Conservation (phyloP, 2,329 filamentous ascomycete species). For the Didymella exigua region DNA sequence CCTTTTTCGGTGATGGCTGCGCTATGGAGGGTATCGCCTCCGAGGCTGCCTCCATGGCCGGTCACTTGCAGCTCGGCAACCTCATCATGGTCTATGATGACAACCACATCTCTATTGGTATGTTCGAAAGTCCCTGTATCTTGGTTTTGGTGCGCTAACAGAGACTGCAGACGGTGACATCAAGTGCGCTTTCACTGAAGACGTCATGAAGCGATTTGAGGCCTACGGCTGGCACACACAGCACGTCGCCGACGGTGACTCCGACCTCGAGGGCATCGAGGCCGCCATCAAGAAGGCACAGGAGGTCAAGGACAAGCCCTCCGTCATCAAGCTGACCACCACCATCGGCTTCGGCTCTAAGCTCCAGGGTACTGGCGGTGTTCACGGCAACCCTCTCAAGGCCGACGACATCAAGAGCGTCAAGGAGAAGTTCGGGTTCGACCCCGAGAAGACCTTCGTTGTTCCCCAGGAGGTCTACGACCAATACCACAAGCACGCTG, state of each 20-base stretch:
- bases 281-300: constrained; percentile 83
- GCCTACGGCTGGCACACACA: constrained; percentile 94
- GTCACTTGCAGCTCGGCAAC: constrained; percentile 97
- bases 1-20: constrained; percentile 97
- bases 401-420: constrained; percentile 90
- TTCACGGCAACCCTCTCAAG: constrained; percentile 96
- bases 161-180: constrained; percentile 78
- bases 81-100: constrained; percentile 97
- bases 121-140: constrained; percentile 27
- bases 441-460: constrained; percentile 89
- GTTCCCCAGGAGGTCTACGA: constrained; percentile 97
- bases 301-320: constrained; percentile 92
- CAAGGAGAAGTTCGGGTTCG: constrained; percentile 95
- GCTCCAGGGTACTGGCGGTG: constrained; percentile 90
- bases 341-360: constrained; percentile 96
- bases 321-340: constrained; percentile 94
- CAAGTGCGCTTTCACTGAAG: constrained; percentile 95
- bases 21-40: constrained; percentile 97
- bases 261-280: constrained; percentile 86
- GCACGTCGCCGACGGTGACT: constrained; percentile 84
- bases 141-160: constrained; percentile 19
- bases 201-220: constrained; percentile 93
- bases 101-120: constrained; percentile 90
- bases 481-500: constrained; percentile 80
- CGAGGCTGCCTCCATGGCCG: constrained; percentile 90